Conservation (phyloP, 2,329 filamentous ascomycete genomes). For the Ceratocystis albifundus region DNA sequence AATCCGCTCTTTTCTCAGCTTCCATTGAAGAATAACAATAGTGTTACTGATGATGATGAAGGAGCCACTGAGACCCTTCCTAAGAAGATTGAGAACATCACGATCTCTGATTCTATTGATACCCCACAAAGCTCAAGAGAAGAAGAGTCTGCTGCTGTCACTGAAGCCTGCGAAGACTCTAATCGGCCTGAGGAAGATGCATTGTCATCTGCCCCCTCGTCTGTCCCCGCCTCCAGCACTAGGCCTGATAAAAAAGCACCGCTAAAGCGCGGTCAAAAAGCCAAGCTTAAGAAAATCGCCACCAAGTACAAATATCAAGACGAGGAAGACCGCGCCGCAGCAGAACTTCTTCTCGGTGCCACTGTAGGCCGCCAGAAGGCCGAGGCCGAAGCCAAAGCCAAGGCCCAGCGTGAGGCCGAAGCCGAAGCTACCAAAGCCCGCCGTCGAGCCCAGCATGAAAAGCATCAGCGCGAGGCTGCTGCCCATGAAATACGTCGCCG, state of each 20-base stretch:
- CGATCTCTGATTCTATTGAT: not conserved
- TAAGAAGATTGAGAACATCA: not conserved
- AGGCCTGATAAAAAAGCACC: constrained; percentile 37
- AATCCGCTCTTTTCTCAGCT: constrained; percentile 15
- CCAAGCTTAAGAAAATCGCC: constrained; percentile 77
- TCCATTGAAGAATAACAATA: not conserved
- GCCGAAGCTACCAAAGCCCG: constrained; percentile 60
- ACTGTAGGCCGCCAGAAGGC: constrained; percentile 53
- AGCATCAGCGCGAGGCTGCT: constrained; percentile 61
- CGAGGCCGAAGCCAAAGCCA: constrained; percentile 56
- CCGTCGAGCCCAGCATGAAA: constrained; percentile 66
- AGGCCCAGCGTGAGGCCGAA: constrained; percentile 53
- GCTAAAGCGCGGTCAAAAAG: constrained; percentile 60
- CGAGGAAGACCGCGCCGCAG: constrained; percentile 76
- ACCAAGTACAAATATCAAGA: constrained; percentile 89
- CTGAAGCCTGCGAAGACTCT: not conserved
- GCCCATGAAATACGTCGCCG: constrained; percentile 62
- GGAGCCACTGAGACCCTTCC: not conserved
- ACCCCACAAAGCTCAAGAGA: not conserved
- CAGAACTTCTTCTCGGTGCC: constrained; percentile 78
- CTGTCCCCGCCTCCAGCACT: constrained; percentile 22
- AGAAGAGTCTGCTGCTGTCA: constrained; percentile 2
- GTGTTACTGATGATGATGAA: not conserved
- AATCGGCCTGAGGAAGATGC: constrained; percentile 24
- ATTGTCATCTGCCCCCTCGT: constrained; percentile 22